Conservation (phyloP, 2,329 filamentous ascomycete genomes). For the Leptographium flavum region DNA sequence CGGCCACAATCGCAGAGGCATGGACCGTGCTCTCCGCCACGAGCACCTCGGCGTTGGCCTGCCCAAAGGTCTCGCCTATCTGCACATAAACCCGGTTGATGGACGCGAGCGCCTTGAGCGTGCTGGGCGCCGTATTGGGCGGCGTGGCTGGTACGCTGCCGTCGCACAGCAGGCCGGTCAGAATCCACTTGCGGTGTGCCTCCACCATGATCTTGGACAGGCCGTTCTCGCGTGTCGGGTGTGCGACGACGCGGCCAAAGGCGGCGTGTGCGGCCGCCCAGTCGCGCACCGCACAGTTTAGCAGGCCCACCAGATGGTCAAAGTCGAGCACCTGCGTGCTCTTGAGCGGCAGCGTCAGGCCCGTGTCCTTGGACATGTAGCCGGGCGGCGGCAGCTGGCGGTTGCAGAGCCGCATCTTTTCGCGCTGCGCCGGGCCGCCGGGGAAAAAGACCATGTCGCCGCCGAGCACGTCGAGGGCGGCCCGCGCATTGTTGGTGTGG, state of each 20-base stretch:
- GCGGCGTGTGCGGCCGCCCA: constrained; percentile 50
- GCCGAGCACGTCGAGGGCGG: constrained; percentile 47
- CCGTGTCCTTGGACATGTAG: constrained; percentile 46
- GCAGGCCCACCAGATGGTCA: constrained; percentile 52
- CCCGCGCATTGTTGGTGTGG: constrained; percentile 34
- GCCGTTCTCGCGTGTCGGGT: constrained; percentile 47
- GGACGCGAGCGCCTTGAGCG: constrained; percentile 40
- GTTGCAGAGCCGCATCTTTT: constrained; percentile 27
- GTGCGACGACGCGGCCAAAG: constrained; percentile 51
- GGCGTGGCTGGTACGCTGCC: constrained; percentile 43
- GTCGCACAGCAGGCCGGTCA: constrained; percentile 57
- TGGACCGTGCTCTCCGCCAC: constrained; percentile 42
- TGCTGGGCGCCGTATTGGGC: constrained; percentile 34
- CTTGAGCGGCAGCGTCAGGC: constrained; percentile 41
- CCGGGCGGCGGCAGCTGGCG: constrained; percentile 27
- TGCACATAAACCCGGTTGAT: constrained; percentile 56
- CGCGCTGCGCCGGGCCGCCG: constrained; percentile 20
- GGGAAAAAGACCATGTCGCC: constrained; percentile 54
- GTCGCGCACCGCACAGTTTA: constrained; percentile 44
- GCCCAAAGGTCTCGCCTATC: constrained; percentile 52
- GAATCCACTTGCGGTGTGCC: constrained; percentile 81
- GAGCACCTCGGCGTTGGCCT: constrained; percentile 35
- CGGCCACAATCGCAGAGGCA: constrained; percentile 47
- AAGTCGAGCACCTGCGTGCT: constrained; percentile 48
- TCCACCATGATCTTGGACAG: constrained; percentile 71